phyloP scores from a whole-genome alignment of 441 rosid genomes.

The Bocquillonia castaneifolia region DNA sequence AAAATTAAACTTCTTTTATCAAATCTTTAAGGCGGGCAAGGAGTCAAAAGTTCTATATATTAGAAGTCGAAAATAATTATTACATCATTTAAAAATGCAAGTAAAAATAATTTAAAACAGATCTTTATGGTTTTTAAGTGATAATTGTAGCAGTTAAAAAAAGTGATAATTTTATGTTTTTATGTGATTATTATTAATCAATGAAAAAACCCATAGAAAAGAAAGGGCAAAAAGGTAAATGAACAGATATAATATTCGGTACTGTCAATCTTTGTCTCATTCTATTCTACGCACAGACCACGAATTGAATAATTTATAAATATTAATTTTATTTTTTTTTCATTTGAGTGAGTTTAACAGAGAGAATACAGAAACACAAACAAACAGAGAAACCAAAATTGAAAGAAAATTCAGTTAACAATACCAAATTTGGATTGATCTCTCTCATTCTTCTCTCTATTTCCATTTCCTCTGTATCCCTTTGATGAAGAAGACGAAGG shows the following conservation, averaged over 20 bases:
- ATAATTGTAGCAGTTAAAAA: too few relatives aligned
- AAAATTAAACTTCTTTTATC: too few relatives aligned
- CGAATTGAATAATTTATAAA: neutral
- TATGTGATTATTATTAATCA: neutral
- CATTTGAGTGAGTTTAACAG: constrained; percentile 15
- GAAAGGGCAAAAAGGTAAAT: constrained; percentile 29
- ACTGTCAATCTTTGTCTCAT: constrained; percentile 34
- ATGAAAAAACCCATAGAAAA: neutral
- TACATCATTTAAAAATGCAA: too few relatives aligned
- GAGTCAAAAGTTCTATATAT: too few relatives aligned
- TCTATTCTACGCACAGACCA: constrained; percentile 14
- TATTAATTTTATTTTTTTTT: neutral
- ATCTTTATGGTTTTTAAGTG: too few relatives aligned
- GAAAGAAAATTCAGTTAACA: neutral
- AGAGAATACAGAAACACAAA: neutral
- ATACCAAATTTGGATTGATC: neutral
- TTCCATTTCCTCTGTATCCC: constrained; percentile 8
- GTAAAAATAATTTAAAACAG: too few relatives aligned
- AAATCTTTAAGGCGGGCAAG: too few relatives aligned
- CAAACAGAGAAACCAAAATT: neutral
- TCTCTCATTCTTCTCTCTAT: neutral
- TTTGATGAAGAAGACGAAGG: neutral
- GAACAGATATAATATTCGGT: neutral
- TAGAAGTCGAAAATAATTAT: too few relatives aligned
- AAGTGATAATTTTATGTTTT: too few relatives aligned